These are phyloP conservation scores for Zoysia japonica DNA, from an alignment of 176 grass and related monocot genomes.

Conservation along the genomic window DNA sequence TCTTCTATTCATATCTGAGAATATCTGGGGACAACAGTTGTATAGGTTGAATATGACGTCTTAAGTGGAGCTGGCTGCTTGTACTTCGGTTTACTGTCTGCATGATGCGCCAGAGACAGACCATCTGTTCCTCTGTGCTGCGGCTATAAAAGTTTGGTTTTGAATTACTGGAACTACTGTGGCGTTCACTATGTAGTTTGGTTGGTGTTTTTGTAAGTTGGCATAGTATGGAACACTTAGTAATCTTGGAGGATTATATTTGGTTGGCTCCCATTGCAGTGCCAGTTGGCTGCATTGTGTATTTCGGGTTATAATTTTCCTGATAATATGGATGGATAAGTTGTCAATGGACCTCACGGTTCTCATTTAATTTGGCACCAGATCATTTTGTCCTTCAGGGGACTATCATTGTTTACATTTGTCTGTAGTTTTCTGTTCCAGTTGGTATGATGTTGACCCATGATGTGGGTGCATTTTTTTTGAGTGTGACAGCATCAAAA, in stretches of 20 bases:
- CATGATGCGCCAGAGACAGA: background rate
- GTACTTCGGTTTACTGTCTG: background rate
- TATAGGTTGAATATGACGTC: slow-evolving; percentile 1
- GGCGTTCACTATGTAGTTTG: background rate
- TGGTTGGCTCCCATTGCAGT: slow-evolving; percentile 25
- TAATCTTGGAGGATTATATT: slow-evolving; percentile 29
- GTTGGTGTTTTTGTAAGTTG: slow-evolving; percentile 2
- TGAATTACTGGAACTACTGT: slow-evolving; percentile 1
- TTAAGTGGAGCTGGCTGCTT: slow-evolving; percentile 11
- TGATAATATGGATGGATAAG: slow-evolving; percentile 33
- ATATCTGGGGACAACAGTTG: background rate
- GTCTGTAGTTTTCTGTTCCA: slow-evolving; percentile 19
- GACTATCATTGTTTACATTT: slow-evolving; percentile 27
- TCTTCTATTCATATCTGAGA: background rate
- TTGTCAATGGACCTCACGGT: slow-evolving; percentile 31
- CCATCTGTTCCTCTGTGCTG: background rate
- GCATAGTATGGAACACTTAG: slow-evolving; percentile 4
- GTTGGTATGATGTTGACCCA: slow-evolving; percentile 37
- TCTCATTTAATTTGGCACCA: slow-evolving; percentile 28
- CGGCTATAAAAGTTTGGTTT: background rate
- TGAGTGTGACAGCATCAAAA: slow-evolving; percentile 28
- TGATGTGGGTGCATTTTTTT: background rate
- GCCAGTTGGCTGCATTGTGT: background rate
- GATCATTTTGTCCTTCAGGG: slow-evolving; percentile 14
- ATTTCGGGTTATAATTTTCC: background rate